Evolutionary conservation across 2,329 filamentous ascomycete species (phyloP).

Genomic region (Trichoderma lentiforme): DNA sequence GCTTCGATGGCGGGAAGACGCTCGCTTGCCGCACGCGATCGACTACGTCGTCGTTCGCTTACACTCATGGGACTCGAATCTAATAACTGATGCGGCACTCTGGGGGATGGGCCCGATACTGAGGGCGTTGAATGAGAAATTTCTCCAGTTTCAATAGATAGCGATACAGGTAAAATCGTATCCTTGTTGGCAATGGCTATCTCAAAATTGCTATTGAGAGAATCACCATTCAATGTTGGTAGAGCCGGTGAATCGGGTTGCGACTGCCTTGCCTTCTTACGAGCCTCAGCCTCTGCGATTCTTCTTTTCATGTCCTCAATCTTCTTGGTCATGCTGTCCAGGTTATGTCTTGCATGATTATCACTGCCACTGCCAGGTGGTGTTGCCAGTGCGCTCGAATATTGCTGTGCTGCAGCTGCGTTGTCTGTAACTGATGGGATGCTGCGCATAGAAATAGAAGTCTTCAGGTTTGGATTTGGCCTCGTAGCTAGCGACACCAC

Average conservation of each 20-base stretch:
- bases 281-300: slow-evolving; percentile 58
- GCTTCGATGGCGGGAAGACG: slow-evolving; percentile 38
- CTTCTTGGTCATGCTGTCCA: slow-evolving; percentile 52
- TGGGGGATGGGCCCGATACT: slow-evolving; percentile 11
- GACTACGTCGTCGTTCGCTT: slow-evolving; percentile 26
- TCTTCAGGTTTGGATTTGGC: slow-evolving; percentile 33
- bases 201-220: slow-evolving; percentile 28
- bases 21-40: slow-evolving; percentile 35
- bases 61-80: slow-evolving; percentile 21
- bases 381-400: slow-evolving; percentile 41
- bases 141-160: not conserved
- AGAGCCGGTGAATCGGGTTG: slow-evolving; percentile 31
- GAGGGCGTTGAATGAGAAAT: slow-evolving; percentile 14
- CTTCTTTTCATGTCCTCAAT: slow-evolving; percentile 59
- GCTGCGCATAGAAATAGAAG: slow-evolving; percentile 40
- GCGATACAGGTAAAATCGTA: not conserved
- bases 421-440: slow-evolving; percentile 45
- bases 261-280: slow-evolving; percentile 43
- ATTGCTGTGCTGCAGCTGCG: slow-evolving; percentile 35
- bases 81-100: slow-evolving; percentile 14
- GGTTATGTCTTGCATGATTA: slow-evolving; percentile 37
- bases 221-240: slow-evolving; percentile 26
- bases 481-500: slow-evolving; percentile 33
- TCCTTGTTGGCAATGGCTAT: not conserved
- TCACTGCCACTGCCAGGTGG: slow-evolving; percentile 35